These are phyloP conservation scores for Fraxinus dipetala DNA, from an alignment of 305 asterid species.

Conservation along the genomic window DNA sequence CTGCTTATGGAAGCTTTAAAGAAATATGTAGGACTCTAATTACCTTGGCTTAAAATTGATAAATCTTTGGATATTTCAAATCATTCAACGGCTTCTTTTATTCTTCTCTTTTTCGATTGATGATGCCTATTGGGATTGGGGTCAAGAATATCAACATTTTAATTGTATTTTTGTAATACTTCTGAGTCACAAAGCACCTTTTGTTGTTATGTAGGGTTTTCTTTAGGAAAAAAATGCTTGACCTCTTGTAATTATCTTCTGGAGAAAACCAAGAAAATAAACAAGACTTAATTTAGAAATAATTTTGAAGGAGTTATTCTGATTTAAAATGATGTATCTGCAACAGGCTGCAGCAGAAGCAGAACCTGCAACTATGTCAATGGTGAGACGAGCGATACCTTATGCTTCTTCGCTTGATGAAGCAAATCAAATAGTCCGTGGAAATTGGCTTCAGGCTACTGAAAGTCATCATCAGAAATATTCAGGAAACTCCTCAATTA, in stretches of 20 bases:
- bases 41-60: background rate
- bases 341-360: slow-evolving; percentile 96
- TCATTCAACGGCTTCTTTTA: background rate
- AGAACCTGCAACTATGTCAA: slow-evolving; percentile 91
- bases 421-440: slow-evolving; percentile 79
- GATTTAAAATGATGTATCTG: slow-evolving; percentile 5
- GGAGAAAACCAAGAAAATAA: background rate
- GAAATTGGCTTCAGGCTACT: slow-evolving; percentile 86
- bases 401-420: slow-evolving; percentile 74
- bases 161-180: background rate
- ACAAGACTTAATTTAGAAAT: background rate
- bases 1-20: background rate
- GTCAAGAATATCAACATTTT: background rate
- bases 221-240: background rate
- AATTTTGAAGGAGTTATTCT: slow-evolving; percentile 3
- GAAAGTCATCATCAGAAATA: slow-evolving; percentile 59
- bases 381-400: slow-evolving; percentile 74
- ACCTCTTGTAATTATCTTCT: background rate
- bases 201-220: background rate
- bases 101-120: background rate
- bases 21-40: background rate
- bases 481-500: slow-evolving; percentile 40
- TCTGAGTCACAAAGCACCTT: background rate
- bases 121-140: background rate
- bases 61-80: background rate